Conservation (phyloP, 805 yeast species). For the Henningerozyma blattae region DNA sequence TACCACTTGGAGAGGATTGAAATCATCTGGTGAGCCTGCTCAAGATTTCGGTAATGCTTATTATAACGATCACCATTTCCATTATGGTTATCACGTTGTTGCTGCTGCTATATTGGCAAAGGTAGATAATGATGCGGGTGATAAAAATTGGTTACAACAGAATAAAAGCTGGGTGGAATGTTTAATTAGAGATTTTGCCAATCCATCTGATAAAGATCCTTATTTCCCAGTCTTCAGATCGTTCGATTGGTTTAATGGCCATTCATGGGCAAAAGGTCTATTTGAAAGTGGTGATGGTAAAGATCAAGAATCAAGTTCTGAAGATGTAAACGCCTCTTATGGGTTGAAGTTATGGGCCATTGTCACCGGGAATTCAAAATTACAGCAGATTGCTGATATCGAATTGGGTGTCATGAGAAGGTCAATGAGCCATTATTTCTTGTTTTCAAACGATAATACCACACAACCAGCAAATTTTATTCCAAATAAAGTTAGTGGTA, state of each 20-base stretch:
- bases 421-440: constrained; percentile 43
- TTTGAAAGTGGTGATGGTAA: constrained; percentile 64
- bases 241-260: constrained; percentile 70
- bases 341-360: constrained; percentile 57
- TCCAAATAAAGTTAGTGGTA: constrained; percentile 60
- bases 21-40: constrained; percentile 33
- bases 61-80: constrained; percentile 83
- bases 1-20: constrained; percentile 42
- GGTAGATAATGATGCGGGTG: constrained; percentile 30
- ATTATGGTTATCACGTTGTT: constrained; percentile 72
- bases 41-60: constrained; percentile 62
- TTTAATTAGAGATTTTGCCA: constrained; percentile 56
- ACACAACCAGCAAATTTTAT: constrained; percentile 46
- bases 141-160: constrained; percentile 34
- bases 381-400: constrained; percentile 44
- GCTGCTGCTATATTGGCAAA: constrained; percentile 73
- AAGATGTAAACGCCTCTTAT: constrained; percentile 61
- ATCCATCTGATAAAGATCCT: constrained; percentile 40
- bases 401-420: constrained; percentile 48
- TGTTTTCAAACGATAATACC: constrained; percentile 39
- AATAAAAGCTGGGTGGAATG: constrained; percentile 42
- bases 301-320: constrained; percentile 64
- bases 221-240: constrained; percentile 56
- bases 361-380: constrained; percentile 37
- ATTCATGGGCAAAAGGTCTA: constrained; percentile 69